Percentiles rank a stretch among this genome's conserved stretches.
Conservation (phyloP, 148 eudicot species). For the Camellia japonica region DNA sequence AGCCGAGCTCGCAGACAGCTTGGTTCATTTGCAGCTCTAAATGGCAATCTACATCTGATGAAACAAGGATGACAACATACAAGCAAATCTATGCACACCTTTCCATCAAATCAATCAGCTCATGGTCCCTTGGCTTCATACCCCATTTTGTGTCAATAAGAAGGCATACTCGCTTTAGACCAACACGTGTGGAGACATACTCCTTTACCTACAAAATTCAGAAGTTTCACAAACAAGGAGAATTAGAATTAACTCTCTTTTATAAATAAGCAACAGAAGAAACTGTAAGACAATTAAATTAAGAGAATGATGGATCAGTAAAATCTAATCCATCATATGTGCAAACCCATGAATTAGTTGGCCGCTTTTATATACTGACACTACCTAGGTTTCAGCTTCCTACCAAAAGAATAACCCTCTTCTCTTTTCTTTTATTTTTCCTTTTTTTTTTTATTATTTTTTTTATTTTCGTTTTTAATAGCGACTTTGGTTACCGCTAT, state of each 20-base stretch:
- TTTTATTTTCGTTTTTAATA: not conserved
- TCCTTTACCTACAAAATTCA: conserved; percentile 72
- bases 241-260: not conserved
- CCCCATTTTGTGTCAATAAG: conserved; percentile 99
- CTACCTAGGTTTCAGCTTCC: not conserved
- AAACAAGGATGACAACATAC: conserved; percentile 2
- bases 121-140: conserved; percentile 90
- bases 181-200: conserved; percentile 80
- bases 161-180: conserved; percentile 82
- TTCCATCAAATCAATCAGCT: conserved; percentile 91
- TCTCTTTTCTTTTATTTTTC: not conserved
- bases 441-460: not conserved
- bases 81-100: conserved; percentile 40
- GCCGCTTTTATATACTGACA: not conserved
- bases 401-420: not conserved
- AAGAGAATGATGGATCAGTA: not conserved
- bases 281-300: not conserved
- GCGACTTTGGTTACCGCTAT: not conserved
- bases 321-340: not conserved
- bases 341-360: not conserved
- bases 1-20: too few species aligned
- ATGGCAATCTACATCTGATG: not conserved
- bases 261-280: not conserved
- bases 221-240: not conserved
- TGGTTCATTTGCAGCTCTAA: too few species aligned